Evolutionary conservation across 2,329 filamentous ascomycete species (phyloP), one percentile per base, ranked within the genome.

Genomic region (Monosporascus sp.): DNA sequence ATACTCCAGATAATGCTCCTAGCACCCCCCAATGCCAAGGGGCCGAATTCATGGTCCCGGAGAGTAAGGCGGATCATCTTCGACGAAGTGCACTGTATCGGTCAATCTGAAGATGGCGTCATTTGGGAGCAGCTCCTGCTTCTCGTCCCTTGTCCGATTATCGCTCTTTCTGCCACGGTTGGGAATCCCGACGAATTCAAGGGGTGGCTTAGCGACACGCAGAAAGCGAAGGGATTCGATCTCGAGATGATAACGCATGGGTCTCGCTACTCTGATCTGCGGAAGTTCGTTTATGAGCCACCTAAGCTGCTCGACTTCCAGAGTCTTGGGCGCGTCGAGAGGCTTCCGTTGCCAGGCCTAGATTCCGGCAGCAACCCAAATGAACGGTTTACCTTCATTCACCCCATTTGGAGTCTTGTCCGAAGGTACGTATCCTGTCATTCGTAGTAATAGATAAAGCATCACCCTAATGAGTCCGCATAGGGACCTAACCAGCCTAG

Each of bases 71-170:
- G 87, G 48, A 90, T 92, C 64, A 90, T 92, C 49, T 92, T 92
- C 54, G 88, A 93, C 62, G 88, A 93, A 70, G 84, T 92, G 2
- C 88, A 93, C 65, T 90, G 82, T 36, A 92, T 93, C 54, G 87
- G 88, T 0, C 84, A 91, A 65, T 80, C 84, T 0, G 85, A 90
- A 7, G 88, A 92, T 59, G 88, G 88, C 50, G 72, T 90, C 1
- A 76, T 91, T 2, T 93, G 87, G 88, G 88, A 93, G 62, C 88
- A 92, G 63, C 74, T 93, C 3, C 72, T 92, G 1, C 76, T 92
- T 1, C 76, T 90, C 56, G 81, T 87, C 0, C 87, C 87, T 1
- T 92, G 87, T 59, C 88, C 87, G 0, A 88, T 93, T 49, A 87
- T 92, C 57, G 88, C 88, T 0, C 77, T 93, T 1, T 92, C 88